These are phyloP conservation scores for Udeniomyces megalosporus DNA, from an alignment of 768 basidiomycete genomes.

Conservation along the genomic window DNA sequence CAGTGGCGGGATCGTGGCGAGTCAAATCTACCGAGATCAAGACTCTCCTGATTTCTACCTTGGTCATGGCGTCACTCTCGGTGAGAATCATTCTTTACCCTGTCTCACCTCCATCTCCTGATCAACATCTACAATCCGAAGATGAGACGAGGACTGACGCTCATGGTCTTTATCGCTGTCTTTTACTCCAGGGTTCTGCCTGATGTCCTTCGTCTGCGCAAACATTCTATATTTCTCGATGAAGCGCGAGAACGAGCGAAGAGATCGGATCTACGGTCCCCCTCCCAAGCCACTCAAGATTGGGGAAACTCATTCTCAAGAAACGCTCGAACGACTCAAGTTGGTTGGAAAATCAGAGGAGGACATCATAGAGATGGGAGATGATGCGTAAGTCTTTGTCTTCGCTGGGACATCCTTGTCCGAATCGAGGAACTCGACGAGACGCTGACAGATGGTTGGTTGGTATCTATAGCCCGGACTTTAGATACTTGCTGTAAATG, in stretches of 20 bases:
- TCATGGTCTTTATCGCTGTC: neutral
- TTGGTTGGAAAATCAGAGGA: slow-evolving; percentile 8
- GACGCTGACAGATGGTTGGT: too few relatives aligned
- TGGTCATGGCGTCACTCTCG: slow-evolving; percentile 28
- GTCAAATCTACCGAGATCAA: slow-evolving; percentile 25
- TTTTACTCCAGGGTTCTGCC: neutral
- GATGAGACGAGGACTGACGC: neutral
- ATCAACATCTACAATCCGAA: neutral
- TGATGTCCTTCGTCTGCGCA: slow-evolving; percentile 22
- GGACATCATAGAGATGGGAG: slow-evolving; percentile 13
- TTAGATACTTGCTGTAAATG: too few relatives aligned
- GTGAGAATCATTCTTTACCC: slow-evolving; percentile 16
- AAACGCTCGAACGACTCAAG: too few relatives aligned
- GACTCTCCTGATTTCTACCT: slow-evolving; percentile 23
- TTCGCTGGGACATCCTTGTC: too few relatives aligned
- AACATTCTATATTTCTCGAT: slow-evolving; percentile 22
- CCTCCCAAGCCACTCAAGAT: neutral
- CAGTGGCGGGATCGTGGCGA: slow-evolving; percentile 27
- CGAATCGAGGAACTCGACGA: too few relatives aligned
- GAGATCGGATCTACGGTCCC: slow-evolving; percentile 28
- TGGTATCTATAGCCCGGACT: too few relatives aligned
- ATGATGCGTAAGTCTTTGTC: neutral
- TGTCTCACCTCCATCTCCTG: neutral
- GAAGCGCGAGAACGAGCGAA: slow-evolving; percentile 29
- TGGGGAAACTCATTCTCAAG: too few relatives aligned